Conservation (phyloP, 768 basidiomycete species). For the Trametes elegans region DNA sequence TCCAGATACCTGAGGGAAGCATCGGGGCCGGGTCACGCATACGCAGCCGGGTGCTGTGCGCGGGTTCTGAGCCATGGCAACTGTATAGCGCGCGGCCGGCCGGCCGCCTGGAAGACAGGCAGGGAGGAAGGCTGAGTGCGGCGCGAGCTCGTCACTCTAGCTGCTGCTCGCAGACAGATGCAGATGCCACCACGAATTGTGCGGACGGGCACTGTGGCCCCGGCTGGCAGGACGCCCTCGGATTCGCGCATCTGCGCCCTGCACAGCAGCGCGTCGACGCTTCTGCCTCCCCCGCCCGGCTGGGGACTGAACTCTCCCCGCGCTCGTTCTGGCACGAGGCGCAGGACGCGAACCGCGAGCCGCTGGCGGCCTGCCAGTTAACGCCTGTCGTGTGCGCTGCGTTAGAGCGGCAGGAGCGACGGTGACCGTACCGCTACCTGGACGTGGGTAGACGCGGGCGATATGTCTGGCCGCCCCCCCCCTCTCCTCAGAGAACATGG, state of each 20-base stretch:
- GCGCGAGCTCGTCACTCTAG: neutral
- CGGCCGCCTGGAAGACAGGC: constrained; percentile 10
- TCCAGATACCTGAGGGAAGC: no score
- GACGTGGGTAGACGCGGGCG: constrained; percentile 6
- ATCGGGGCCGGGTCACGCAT: constrained; percentile 19
- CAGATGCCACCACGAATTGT: no score
- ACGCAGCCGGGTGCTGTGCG: constrained; percentile 14
- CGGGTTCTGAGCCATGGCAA: no score
- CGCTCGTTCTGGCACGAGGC: neutral
- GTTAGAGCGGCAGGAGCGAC: constrained; percentile 5
- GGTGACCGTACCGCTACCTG: neutral
- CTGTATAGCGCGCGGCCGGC: neutral
- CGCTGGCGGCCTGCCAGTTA: neutral
- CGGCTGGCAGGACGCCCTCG: neutral
- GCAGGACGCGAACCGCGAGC: constrained; percentile 5
- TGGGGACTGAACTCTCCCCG: neutral
- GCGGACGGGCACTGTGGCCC: no score
- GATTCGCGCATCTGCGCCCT: neutral
- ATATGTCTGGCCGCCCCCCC: neutral
- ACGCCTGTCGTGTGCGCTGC: constrained; percentile 6
- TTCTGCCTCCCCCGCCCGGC: no score
- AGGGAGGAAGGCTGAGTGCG: constrained; percentile 12
- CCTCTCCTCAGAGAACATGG: neutral
- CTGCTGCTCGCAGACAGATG: no score
- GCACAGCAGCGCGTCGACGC: neutral